Evolutionary conservation across 805 yeast species (phyloP).

Genomic region (Candida dajiaensis): DNA sequence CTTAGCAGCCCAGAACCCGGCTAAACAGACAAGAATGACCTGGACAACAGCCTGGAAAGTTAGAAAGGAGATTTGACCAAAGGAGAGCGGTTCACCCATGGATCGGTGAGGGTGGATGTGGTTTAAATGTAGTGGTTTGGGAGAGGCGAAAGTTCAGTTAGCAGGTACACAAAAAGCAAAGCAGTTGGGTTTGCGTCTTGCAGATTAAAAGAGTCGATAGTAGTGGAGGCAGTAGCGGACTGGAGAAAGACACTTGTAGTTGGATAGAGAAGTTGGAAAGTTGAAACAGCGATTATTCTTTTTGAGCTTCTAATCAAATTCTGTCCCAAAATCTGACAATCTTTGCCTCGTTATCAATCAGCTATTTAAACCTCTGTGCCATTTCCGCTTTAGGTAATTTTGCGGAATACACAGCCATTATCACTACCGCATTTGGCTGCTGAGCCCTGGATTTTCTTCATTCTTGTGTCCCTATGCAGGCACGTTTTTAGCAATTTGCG

Average conservation of each 20-base stretch:
- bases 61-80: slow-evolving; percentile 39
- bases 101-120: neutral
- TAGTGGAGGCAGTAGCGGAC: neutral
- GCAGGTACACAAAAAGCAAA: neutral
- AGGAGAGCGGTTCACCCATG: slow-evolving; percentile 9
- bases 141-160: neutral
- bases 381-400: neutral
- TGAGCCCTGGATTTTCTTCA: neutral
- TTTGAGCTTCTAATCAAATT: too few species aligned
- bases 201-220: neutral
- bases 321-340: too few species aligned
- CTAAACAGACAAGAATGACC: slow-evolving; percentile 78
- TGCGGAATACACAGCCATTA: neutral
- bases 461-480: too few species aligned
- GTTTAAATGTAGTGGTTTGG: neutral
- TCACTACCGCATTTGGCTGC: neutral
- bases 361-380: neutral
- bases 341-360: neutral
- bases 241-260: too few species aligned
- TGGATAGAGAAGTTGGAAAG: neutral
- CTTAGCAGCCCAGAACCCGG: slow-evolving; percentile 83
- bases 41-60: slow-evolving; percentile 90
- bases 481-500: too few species aligned
- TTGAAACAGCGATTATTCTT: neutral
- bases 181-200: neutral